Evolutionary conservation across 495 filamentous ascomycete genomes (phyloP).

Genomic region (Endocarpon pusillum): DNA sequence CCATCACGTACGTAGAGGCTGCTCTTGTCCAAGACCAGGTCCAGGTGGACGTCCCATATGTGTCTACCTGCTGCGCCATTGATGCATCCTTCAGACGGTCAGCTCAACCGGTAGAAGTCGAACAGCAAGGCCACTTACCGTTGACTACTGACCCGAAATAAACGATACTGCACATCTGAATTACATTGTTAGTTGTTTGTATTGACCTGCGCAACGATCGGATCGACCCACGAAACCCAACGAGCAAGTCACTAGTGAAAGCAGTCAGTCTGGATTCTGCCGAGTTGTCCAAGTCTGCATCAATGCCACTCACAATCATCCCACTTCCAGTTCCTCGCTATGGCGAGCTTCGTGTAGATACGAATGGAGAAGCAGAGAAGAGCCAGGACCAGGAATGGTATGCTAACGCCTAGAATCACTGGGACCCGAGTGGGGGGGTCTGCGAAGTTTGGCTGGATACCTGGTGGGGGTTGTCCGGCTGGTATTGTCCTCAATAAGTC

Average conservation of each 20-base stretch:
- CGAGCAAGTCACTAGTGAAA: constrained; percentile 4
- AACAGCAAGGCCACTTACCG: not conserved
- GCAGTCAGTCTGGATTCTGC: not conserved
- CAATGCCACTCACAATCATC: constrained; percentile 8
- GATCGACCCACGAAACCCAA: constrained; percentile 6
- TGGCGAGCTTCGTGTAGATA: constrained; percentile 6
- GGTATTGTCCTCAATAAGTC: constrained; percentile 5
- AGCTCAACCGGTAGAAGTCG: not conserved
- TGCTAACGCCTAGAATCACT: constrained; percentile 4
- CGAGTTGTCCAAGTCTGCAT: not conserved
- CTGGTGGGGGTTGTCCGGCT: constrained; percentile 4
- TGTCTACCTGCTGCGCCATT: constrained; percentile 7
- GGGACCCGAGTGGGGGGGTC: constrained; percentile 8
- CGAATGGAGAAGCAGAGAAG: constrained; percentile 8
- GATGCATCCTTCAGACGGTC: constrained; percentile 4
- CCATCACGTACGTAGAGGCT: constrained; percentile 2
- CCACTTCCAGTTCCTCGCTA: constrained; percentile 7
- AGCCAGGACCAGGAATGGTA: constrained; percentile 6
- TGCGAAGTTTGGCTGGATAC: constrained; percentile 5
- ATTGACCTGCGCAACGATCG: not conserved
- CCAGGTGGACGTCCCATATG: constrained; percentile 6
- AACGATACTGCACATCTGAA: constrained; percentile 4
- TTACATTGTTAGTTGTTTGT: not conserved
- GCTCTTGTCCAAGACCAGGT: constrained; percentile 3
- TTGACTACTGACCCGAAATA: constrained; percentile 3